A percentile compares a stretch with the other conserved stretches of the same genome.
phyloP scores from a whole-genome alignment of 1,284 basidiomycete species.

The Hypsizygus ulmarius region DNA sequence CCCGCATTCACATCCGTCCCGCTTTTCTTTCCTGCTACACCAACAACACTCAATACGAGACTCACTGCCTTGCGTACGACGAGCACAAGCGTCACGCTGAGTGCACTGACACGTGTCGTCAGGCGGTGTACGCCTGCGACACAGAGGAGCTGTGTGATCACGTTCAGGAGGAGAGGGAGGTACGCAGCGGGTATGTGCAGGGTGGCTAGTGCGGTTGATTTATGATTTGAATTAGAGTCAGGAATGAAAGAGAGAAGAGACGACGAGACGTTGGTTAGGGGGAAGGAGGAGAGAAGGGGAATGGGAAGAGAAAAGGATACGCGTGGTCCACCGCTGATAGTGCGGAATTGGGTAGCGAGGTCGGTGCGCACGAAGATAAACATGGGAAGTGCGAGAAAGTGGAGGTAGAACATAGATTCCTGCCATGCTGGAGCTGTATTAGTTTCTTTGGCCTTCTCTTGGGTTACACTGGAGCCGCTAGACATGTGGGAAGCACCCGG shows the following conservation, averaged over 20 bases:
- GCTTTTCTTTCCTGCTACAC: slow-evolving; percentile 25
- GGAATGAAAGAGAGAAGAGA: slow-evolving; percentile 14
- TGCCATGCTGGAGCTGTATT: slow-evolving; percentile 56
- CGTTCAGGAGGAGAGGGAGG: slow-evolving; percentile 72
- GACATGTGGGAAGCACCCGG: slow-evolving; percentile 7
- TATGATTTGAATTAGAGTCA: slow-evolving; percentile 43
- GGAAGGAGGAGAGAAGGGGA: slow-evolving; percentile 17
- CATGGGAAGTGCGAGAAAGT: slow-evolving; percentile 72
- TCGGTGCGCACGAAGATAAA: slow-evolving; percentile 59
- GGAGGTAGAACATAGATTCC: slow-evolving; percentile 90
- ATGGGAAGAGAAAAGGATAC: slow-evolving; percentile 27
- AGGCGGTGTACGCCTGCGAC: slow-evolving; percentile 89
- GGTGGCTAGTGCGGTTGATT: neutral
- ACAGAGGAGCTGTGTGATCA: slow-evolving; percentile 84
- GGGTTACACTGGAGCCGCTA: neutral
- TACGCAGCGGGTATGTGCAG: slow-evolving; percentile 58
- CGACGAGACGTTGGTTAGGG: slow-evolving; percentile 16
- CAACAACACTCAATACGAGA: slow-evolving; percentile 70
- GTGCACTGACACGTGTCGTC: slow-evolving; percentile 72
- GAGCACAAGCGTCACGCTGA: slow-evolving; percentile 86
- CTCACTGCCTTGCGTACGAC: slow-evolving; percentile 90
- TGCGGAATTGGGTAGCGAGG: slow-evolving; percentile 47
- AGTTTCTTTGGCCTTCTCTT: slow-evolving; percentile 19
- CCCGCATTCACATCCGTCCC: slow-evolving; percentile 32
- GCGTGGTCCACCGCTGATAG: slow-evolving; percentile 42